phyloP scores from a whole-genome alignment of 768 basidiomycete species.

The Mycena indigotica region DNA sequence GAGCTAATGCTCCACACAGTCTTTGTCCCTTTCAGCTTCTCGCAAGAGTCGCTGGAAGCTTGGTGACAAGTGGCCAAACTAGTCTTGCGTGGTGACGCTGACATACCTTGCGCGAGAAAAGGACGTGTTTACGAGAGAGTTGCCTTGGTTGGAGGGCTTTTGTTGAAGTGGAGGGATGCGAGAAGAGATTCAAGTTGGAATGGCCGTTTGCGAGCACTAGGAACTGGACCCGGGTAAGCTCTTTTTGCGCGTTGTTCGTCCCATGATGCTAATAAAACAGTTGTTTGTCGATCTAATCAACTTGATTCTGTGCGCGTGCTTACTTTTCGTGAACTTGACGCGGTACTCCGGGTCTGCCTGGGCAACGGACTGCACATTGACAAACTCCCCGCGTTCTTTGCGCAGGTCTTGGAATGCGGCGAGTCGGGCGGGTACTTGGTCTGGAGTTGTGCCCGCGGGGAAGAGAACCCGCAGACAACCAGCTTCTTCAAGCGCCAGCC shows the following conservation, averaged over 20 bases:
- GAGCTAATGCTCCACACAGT: no score
- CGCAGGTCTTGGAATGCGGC: constrained; percentile 14
- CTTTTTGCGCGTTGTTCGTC: background rate
- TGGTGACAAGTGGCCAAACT: no score
- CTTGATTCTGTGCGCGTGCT: constrained; percentile 1
- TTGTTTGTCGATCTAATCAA: constrained; percentile 4
- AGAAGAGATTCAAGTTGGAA: no score
- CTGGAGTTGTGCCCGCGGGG: constrained; percentile 9
- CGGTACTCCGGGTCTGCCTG: background rate
- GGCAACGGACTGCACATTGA: constrained; percentile 6
- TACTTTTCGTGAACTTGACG: background rate
- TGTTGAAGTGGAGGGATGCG: no score
- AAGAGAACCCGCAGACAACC: constrained; percentile 7
- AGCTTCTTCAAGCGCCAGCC: constrained; percentile 28
- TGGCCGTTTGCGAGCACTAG: no score
- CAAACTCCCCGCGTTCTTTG: constrained; percentile 15
- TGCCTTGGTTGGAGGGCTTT: no score
- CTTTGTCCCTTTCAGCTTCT: no score
- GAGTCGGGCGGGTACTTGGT: constrained; percentile 7
- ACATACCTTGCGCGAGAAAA: no score
- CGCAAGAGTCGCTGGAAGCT: no score
- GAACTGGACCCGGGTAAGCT: no score
- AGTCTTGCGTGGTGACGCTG: no score
- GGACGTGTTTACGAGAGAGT: no score
- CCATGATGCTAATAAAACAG: constrained; percentile 5